phyloP scores from a whole-genome alignment of 805 yeast genomes.

The Kuraishia molischiana region DNA sequence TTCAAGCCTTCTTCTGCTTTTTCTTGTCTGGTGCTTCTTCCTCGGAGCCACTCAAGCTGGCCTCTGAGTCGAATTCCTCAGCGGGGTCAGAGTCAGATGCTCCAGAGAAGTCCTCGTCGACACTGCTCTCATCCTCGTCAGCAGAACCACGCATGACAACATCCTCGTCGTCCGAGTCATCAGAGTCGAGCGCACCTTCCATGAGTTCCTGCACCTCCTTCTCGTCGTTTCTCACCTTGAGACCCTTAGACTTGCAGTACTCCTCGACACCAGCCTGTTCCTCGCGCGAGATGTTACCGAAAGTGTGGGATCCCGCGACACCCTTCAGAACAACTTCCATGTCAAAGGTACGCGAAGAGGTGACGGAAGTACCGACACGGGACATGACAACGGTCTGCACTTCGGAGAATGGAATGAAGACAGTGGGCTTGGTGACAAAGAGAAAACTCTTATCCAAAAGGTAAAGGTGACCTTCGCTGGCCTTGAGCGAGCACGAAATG shows the following conservation, averaged over 20 bases:
- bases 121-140: constrained; percentile 68
- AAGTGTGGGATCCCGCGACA: constrained; percentile 62
- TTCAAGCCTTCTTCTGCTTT: constrained; percentile 17
- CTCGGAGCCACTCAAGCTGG: constrained; percentile 17
- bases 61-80: constrained; percentile 77
- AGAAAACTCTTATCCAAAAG: constrained; percentile 88
- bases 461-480: constrained; percentile 88
- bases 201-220: constrained; percentile 77
- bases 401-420: constrained; percentile 82
- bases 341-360: constrained; percentile 86
- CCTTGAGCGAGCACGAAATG: constrained; percentile 85
- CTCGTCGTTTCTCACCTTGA: constrained; percentile 81
- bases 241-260: constrained; percentile 67
- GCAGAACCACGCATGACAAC: constrained; percentile 62
- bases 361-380: constrained; percentile 74
- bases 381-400: constrained; percentile 71
- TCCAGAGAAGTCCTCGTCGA: constrained; percentile 72
- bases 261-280: constrained; percentile 77
- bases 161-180: constrained; percentile 42
- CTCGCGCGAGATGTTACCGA: constrained; percentile 83
- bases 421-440: constrained; percentile 89
- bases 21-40: constrained; percentile 11
- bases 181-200: constrained; percentile 63
- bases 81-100: constrained; percentile 53
- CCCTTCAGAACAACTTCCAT: constrained; percentile 66